Conservation (phyloP, 768 basidiomycete genomes). For the Tulasnella sp. region DNA sequence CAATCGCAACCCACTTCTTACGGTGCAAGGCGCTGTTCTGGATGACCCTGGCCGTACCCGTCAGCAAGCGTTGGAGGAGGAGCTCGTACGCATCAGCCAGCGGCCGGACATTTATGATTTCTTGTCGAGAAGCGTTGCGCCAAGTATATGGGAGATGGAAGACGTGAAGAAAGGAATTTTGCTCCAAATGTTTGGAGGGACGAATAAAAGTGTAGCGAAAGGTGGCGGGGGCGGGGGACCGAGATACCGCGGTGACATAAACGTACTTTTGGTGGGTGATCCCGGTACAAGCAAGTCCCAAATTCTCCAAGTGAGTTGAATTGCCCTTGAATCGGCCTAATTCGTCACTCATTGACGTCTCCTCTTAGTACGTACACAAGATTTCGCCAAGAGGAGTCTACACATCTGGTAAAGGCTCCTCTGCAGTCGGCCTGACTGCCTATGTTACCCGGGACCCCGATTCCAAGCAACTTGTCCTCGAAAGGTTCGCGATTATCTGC, state of each 20-base stretch:
- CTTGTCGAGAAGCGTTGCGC: conserved; percentile 79
- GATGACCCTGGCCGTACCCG: conserved; percentile 39
- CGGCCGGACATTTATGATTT: conserved; percentile 82
- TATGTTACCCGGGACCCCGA: conserved; percentile 98
- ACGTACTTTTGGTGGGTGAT: conserved; percentile 94
- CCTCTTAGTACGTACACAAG: conserved; percentile 88
- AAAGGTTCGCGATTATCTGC: conserved; percentile 58
- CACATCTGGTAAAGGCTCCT: conserved; percentile 96
- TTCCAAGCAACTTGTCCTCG: conserved; percentile 94
- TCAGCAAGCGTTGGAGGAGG: conserved; percentile 72
- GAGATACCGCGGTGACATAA: conserved; percentile 95
- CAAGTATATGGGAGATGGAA: conserved; percentile 96
- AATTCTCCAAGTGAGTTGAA: conserved; percentile 68
- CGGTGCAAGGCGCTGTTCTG: conserved; percentile 30
- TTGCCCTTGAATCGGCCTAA: background rate
- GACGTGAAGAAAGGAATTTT: conserved; percentile 99
- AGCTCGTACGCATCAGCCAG: conserved; percentile 65
- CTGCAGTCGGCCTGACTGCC: conserved; percentile 96
- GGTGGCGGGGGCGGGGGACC: conserved; percentile 96
- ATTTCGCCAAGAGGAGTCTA: conserved; percentile 97
- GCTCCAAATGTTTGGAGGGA: conserved; percentile 93
- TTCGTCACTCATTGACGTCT: background rate
- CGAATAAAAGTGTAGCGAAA: conserved; percentile 88
- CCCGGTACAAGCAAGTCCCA: conserved; percentile 97
- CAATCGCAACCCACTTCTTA: conserved; percentile 32